Evolutionary conservation across 306 rosid species (phyloP), one percentile per base, ranked within the genome.

Genomic region (Mucuna pruriens): DNA sequence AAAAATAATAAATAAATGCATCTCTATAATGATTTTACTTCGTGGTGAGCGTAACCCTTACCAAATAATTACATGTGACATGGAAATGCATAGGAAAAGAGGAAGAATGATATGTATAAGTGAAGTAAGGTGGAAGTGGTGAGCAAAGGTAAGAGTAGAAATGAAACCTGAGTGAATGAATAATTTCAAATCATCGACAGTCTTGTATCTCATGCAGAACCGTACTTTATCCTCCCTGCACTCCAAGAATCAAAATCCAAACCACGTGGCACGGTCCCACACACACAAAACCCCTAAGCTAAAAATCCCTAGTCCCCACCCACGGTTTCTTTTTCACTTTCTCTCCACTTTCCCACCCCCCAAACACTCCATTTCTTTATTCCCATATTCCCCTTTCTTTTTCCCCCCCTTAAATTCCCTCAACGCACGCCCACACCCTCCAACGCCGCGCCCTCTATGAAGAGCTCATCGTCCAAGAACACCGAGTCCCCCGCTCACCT

Each of bases 401-500:
- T 57, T 40, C 69, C 77, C 9, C 26, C 88, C 63, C 74, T 81
- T 88, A 84, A 82, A 85, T 9, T 54, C 76, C 77, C 20, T 20
- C 29, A 71, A 39, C 62, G 2, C 68, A 48, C 63, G 46, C 16
- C 34, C 33, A 36, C 19, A 12, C 0, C 7, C 9, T 13, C 48
- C 46, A 74, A 86, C 84, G 40, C 82, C 66, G 34, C 74, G 79
- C 16, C 26, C 33, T 62, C 12, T 26, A 92, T 93, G 98, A 89
- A 86, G 75, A 93, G 83, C 26, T 63, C 94, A 0, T 62, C 86
- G 1, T 89, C 95, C 7, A 81, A 46, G 15, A 89, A 82, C 81
- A 86, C 97, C 15, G 97, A 93, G 3, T 75, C 87, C 7, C 85
- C 97, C 5, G 0, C 83, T 64, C 88, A 83, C 29, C 61, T 67